Evolutionary conservation across 768 basidiomycete genomes (phyloP), one percentile per base, ranked within the genome.

Genomic region (Kwoniella bestiolae): DNA sequence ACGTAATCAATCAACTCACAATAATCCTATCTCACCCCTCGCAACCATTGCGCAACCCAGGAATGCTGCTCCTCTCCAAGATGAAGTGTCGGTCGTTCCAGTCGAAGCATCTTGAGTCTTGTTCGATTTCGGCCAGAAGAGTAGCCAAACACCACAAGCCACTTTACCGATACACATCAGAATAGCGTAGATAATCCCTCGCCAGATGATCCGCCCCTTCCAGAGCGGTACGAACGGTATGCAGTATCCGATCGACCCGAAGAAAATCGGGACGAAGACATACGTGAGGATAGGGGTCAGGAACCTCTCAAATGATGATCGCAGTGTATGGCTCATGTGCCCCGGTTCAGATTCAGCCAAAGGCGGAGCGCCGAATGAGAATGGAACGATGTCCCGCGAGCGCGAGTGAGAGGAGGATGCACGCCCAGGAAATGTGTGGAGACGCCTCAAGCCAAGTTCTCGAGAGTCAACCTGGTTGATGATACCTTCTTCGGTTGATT

Each of bases 11-110:
- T 44, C 12, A 18, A 66, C 76, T 68, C 29, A 69, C 68, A 81
- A 59, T 51, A 89, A 82, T 12, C 87, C 88, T 28, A 89, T 88
- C 77, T 89, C 88, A 1, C 89, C 89, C 2, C 89, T 84, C 0
- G 88, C 85, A 35, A 89, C 85, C 85, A 89, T 86, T 0, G 87
- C 87, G 3, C 86, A 74, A 0, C 86, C 86, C 21, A 88, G 79
- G 41, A 88, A 72, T 21, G 62, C 56, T 23, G 60, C 69, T 26
- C 56, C 67, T 55, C 52, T 63, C 61, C 63, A 68, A 51, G 47
- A 60, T 21, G 35, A 32, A 3, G n/a, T 38, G 3, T 31, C n/a
- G n/a, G n/a, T n/a, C n/a, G n/a, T 34, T 18, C 55, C 44, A 28
- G 26, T 45, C 8, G 23, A 14, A 21, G n/a, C 21, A 23, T 44